Evolutionary conservation across 2,329 filamentous ascomycete genomes (phyloP).

Genomic region (Juglanconis sp.): DNA sequence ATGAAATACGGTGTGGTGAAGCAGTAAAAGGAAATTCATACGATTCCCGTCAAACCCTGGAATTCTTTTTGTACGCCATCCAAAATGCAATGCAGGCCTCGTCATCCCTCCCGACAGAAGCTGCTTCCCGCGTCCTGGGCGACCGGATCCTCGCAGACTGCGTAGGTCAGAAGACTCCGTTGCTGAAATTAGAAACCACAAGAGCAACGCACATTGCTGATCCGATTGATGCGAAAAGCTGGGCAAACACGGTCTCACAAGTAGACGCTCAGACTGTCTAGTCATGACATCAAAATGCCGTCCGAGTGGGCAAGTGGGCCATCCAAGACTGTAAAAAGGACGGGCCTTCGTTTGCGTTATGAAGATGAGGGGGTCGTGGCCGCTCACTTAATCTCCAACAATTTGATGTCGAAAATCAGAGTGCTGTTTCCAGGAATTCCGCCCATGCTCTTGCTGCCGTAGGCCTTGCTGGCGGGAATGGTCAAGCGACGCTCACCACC

Average conservation of each 20-base stretch:
- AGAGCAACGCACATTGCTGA: conserved; percentile 13
- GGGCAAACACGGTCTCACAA: neutral
- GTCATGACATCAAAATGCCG: neutral
- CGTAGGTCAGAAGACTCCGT: conserved; percentile 47
- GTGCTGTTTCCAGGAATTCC: conserved; percentile 91
- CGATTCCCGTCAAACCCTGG: conserved; percentile 23
- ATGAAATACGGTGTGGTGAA: conserved; percentile 2
- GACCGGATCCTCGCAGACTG: conserved; percentile 39
- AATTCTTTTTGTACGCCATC: conserved; percentile 41
- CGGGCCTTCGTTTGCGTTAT: too few species aligned
- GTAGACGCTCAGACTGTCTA: neutral
- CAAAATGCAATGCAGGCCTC: conserved; percentile 49
- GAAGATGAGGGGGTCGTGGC: conserved; percentile 13
- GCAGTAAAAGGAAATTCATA: conserved; percentile 13
- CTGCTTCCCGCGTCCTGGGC: conserved; percentile 34
- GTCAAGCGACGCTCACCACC: conserved; percentile 91
- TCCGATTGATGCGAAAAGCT: neutral
- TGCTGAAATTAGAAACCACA: conserved; percentile 24
- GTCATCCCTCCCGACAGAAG: conserved; percentile 44
- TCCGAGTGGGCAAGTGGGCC: too few species aligned
- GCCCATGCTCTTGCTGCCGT: conserved; percentile 78
- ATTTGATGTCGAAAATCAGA: conserved; percentile 87
- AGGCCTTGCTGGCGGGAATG: conserved; percentile 82
- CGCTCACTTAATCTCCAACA: conserved; percentile 74
- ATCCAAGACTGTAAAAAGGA: too few species aligned